phyloP scores from a whole-genome alignment of 1,284 basidiomycete species.

The Wallemia hederae region DNA sequence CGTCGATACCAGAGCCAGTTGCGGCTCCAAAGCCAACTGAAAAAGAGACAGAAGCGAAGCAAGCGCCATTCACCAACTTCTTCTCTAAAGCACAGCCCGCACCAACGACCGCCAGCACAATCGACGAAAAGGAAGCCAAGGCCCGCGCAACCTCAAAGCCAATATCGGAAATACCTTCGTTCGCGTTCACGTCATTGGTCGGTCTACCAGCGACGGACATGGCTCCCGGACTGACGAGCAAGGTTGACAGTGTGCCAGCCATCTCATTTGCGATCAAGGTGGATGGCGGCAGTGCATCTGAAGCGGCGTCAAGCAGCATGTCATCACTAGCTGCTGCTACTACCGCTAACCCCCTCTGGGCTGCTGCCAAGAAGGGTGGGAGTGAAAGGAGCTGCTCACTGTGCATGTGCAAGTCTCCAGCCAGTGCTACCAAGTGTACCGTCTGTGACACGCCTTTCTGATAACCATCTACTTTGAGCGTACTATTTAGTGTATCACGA shows the following conservation, averaged over 20 bases:
- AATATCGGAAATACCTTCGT: not conserved
- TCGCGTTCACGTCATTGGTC: not conserved
- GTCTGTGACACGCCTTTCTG: conserved; percentile 21
- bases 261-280: not conserved
- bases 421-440: conserved; percentile 22
- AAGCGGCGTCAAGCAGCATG: too few species aligned
- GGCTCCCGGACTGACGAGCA: not conserved
- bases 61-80: not conserved
- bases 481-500: too few species aligned
- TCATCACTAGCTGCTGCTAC: not conserved
- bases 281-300: too few species aligned
- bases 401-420: conserved; percentile 23
- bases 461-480: too few species aligned
- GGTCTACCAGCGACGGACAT: not conserved
- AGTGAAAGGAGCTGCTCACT: conserved; percentile 21
- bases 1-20: too few species aligned
- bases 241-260: not conserved
- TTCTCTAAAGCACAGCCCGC: not conserved
- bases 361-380: conserved; percentile 2
- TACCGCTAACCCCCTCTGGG: not conserved
- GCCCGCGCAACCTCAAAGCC: not conserved
- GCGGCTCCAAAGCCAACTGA: too few species aligned
- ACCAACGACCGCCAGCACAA: not conserved
- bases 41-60: not conserved
- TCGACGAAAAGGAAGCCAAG: not conserved